Evolutionary conservation across 2,329 filamentous ascomycete genomes (phyloP), one percentile per base, ranked within the genome.

Genomic region (Aspergillus novofumigatus): DNA sequence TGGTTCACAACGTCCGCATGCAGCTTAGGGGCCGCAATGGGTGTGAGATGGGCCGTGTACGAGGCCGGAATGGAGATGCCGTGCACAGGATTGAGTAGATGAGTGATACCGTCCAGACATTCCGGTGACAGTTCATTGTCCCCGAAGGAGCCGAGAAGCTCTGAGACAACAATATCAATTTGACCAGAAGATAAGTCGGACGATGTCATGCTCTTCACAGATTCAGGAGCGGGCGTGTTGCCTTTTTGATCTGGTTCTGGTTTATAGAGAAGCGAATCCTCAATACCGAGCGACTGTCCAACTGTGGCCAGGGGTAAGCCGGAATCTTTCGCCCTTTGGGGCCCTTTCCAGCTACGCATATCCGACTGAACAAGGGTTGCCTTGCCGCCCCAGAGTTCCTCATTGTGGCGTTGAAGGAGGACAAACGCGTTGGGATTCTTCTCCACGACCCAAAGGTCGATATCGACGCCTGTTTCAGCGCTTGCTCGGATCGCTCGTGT

Each of bases 391-490:
- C 94, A 99, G n/a, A 86, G 81, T 20, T 82, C 84, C 62, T 87
- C 81, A 69, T 97, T 97, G 69, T 95, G 91, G 25, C 90, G 84
- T 60, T 96, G 86, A 2, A 99, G 84, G 63, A 97, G 87, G 6
- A 99, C 92, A 71, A 93, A 97, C 0, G 94, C 94, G 69, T 99
- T 97, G 3, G 91, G 94, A 74, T 99, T 99, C 82, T 99, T 99
- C 76, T 99, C 94, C 3, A 99, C 86, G 0, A 91, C 94, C 86
- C 92, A 97, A 49, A 95, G 83, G 64, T 92, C 87, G 52, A 97
- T 89, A 21, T 86, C 80, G 3, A 97, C 87, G 1, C 88, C 87
- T 1, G 91, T 89, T 17, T 80, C 82, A 60, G 86, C 81, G 66
- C 91, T 93, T 11, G 94, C 95, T 59, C 86, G 86, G 26, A 99